phyloP scores from a whole-genome alignment of 2,329 filamentous ascomycete species.

The Fusarium nisikadoi region DNA sequence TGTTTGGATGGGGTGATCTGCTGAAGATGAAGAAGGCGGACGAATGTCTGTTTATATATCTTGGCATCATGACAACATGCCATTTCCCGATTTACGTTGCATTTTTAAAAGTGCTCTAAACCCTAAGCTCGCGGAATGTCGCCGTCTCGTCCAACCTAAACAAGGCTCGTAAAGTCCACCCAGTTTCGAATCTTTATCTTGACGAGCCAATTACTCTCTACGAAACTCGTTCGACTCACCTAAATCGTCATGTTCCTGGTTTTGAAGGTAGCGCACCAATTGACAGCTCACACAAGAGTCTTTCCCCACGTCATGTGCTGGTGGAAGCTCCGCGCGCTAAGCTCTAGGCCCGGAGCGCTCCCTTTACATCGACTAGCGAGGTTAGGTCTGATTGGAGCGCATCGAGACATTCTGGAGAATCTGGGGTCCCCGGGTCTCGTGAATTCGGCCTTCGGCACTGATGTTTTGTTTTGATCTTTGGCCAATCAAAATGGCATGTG shows the following conservation, averaged over 20 bases:
- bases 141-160: background rate
- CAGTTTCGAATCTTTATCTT: rapidly evolving
- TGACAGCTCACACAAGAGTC: background rate
- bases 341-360: background rate
- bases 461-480: background rate
- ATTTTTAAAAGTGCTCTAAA: background rate
- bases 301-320: background rate
- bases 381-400: background rate
- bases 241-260: background rate
- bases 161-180: background rate
- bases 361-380: background rate
- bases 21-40: background rate
- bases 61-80: background rate
- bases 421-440: background rate
- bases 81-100: background rate
- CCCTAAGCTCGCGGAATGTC: background rate
- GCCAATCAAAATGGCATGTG: background rate
- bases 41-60: background rate
- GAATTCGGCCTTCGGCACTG: background rate
- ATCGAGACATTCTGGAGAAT: background rate
- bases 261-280: background rate
- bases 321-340: background rate
- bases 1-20: background rate
- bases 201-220: background rate
- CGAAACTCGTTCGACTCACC: rapidly evolving